Evolutionary conservation across 2,329 filamentous ascomycete genomes (phyloP).

Genomic region (Cryphonectria nitschkei): DNA sequence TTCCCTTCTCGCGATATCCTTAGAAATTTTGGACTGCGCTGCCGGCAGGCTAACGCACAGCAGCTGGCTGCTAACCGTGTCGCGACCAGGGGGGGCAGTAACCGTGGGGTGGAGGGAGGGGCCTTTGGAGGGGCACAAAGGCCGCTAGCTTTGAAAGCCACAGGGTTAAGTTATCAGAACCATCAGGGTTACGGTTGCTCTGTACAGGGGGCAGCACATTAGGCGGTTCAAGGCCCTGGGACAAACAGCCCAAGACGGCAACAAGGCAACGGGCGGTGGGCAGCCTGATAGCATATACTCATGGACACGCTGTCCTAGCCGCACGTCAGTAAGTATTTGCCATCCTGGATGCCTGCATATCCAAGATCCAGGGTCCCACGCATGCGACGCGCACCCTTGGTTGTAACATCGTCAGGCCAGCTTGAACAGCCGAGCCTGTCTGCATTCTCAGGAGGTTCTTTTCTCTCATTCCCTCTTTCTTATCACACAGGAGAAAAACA

Average conservation of each 20-base stretch:
- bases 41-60: slow-evolving; percentile 15
- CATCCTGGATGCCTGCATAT: slow-evolving; percentile 6
- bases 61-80: neutral
- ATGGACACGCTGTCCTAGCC: neutral
- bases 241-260: neutral
- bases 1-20: slow-evolving; percentile 8
- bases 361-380: neutral
- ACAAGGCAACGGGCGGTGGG: neutral
- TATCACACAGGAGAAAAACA: neutral
- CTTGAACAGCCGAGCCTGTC: slow-evolving; percentile 1
- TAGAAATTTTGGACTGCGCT: slow-evolving; percentile 14
- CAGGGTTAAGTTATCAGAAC: neutral
- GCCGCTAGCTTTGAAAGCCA: neutral
- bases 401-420: neutral
- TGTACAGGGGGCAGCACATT: neutral
- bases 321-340: neutral
- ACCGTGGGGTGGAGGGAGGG: neutral
- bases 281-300: neutral
- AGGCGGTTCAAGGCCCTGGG: neutral
- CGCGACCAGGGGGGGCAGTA: neutral
- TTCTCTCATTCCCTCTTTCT: neutral
- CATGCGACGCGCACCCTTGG: slow-evolving; percentile 13
- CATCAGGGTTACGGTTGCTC: neutral
- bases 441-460: neutral
- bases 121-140: neutral